Evolutionary conservation across 768 basidiomycete species (phyloP), one percentile per base, ranked within the genome.

Genomic region (Bullera alba): DNA sequence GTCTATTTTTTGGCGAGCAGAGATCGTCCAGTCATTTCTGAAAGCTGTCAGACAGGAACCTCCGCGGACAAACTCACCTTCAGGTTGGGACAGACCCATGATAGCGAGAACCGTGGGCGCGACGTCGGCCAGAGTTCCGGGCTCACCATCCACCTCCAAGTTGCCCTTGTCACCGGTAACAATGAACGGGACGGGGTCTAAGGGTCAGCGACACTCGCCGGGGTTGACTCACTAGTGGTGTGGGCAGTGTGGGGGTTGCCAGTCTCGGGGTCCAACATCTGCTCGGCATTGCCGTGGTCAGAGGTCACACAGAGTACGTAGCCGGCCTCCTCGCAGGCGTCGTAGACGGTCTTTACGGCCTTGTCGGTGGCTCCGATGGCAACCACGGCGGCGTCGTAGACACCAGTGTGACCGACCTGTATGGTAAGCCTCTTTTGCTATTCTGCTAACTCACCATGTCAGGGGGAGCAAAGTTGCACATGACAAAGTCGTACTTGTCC

Each of bases 401-500:
- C 75, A 52, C 91, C 92, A 0, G 91, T 95, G 74, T 93, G 92
- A 29, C 92, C 90, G 46, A 93, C 84, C 84, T 84, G 54, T 5
- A 37, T 43, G 27, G 45, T 26, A 46, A 26, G 21, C 17, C 5
- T 5, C 36, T 42, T 36, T 25, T 28, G 12, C 12, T 15, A 36
- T 8, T 10, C 28, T 21, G 28, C 22, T 27, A n/a, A 68, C 74
- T 32, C 42, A 84, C 91, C 91, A 95, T 93, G 67, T 96, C 91
- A 3, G 91, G 91, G 29, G 91, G 91, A 3, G 91, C 91, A 72
- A 93, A 95, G 75, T 93, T 95, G 77, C 89, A 93, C 90, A 95
- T 95, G 51, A 95, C 80, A 65, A 95, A 95, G 37, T 92, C 86
- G 64, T 87, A 79, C 39, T 82, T 77, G 48, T 77, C 74, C 60